Conservation (phyloP, 257 asterid genomes). For the Capsicum pubescens region DNA sequence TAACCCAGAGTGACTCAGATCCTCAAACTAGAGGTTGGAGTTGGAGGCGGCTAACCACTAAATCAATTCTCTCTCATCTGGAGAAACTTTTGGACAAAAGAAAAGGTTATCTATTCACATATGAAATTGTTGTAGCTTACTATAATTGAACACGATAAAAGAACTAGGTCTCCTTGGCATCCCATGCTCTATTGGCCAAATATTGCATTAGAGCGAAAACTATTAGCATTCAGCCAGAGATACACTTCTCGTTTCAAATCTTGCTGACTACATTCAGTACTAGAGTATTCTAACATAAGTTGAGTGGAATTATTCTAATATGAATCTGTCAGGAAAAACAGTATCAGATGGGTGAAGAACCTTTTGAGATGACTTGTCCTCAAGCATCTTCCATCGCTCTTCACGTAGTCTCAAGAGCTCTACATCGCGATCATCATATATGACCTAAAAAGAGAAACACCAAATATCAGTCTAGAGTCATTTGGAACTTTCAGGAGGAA, state of each 20-base stretch:
- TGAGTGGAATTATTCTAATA: neutral
- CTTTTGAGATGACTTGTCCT: conserved; percentile 31
- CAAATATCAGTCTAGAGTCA: neutral
- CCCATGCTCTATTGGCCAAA: neutral
- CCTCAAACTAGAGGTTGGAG: neutral
- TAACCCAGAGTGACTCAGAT: neutral
- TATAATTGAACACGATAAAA: neutral
- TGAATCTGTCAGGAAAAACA: neutral
- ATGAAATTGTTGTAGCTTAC: neutral
- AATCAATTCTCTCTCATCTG: neutral
- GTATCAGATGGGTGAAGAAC: conserved; percentile 27
- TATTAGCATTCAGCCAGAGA: neutral
- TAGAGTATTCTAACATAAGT: neutral
- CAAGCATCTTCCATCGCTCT: conserved; percentile 53
- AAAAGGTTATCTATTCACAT: neutral
- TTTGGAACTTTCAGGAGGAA: conserved; percentile 5
- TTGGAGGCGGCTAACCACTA: neutral
- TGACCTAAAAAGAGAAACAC: conserved; percentile 45
- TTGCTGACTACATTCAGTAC: neutral
- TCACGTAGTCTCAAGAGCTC: conserved; percentile 48
- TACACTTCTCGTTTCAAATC: neutral
- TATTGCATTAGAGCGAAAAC: neutral
- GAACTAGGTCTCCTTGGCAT: neutral
- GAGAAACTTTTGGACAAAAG: neutral
- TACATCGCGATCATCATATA: conserved; percentile 50